Base-by-base conservation (phyloP, 805 yeast genomes). In the Kluyveromyces siamensis region DNA sequence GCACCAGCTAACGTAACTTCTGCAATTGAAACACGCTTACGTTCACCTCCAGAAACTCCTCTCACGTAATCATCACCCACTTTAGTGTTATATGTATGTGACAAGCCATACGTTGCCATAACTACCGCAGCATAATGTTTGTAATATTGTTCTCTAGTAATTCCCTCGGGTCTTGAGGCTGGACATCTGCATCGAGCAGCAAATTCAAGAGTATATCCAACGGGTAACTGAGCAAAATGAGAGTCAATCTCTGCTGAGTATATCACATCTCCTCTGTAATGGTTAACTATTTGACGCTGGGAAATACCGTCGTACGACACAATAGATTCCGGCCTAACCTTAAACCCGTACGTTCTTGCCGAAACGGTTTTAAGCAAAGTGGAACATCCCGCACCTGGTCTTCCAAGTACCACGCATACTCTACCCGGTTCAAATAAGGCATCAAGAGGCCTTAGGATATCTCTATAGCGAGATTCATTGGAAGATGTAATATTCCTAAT, bases 311-410 rank as follows among this genome's bases (percentile, higher is more conserved):
- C 78, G 59, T 75, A 79, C 10, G 77, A 69, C 46, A 81, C 66
- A n/a, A 58, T 55, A 3, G 80, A 65, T 27, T 70, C 73, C 18
- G 65, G 55, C 45, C 71, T 76, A 39, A 79, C 58, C 40, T 72
- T 62, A 63, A 75, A 80, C 40, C 84, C 85, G 56, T 77, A 74
- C 1, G 83, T 79, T 43, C 74, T 72, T 33, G 77, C 68, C 40
- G 83, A 72, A 43, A 81, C 64, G 5, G 83, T 69, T 57, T 80
- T 80, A 55, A 81, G 68, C 46, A 80, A 67, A 4, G 86, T 80
- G 7, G 85, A 70, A 56, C 87, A 81, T 40, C 87, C 87, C 37
- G 84, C 74, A 56, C 91, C 91, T 1, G 91, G 91, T 65, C 90
- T 76, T 49, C 93, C 91, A 42, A 84, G 69, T 10, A 84, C 90